These are phyloP conservation scores for Solanum ahanhuiri DNA, from an alignment of 257 asterid genomes.

Conservation along the genomic window DNA sequence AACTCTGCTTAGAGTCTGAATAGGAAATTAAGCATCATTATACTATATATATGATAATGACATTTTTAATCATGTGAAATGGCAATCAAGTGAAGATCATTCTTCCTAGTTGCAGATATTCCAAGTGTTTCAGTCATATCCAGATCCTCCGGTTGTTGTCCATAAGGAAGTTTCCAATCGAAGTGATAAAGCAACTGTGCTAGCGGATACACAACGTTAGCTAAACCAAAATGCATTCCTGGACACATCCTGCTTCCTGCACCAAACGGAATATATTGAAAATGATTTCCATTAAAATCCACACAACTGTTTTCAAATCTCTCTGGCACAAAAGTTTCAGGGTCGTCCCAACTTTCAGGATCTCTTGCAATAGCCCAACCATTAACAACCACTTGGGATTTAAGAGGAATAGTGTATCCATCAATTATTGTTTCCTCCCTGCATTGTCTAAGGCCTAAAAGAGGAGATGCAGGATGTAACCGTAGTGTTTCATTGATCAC, in stretches of 20 bases:
- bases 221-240: neutral
- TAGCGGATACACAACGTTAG: neutral
- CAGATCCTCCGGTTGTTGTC: neutral
- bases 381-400: neutral
- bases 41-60: too few relatives aligned
- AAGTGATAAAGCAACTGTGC: constrained; percentile 7
- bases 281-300: constrained; percentile 1
- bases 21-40: too few relatives aligned
- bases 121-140: neutral
- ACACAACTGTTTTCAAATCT: constrained; percentile 4
- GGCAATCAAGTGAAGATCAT: constrained; percentile 1
- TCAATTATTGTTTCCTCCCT: neutral
- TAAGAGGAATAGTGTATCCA: neutral
- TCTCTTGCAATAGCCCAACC: constrained; percentile 14
- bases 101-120: neutral
- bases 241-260: constrained; percentile 12
- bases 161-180: constrained; percentile 6
- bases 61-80: neutral
- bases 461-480: constrained; percentile 4
- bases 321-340: constrained; percentile 2
- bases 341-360: neutral
- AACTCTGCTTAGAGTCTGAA: too few relatives aligned
- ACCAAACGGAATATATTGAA: constrained; percentile 10
- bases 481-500: constrained; percentile 11
- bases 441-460: constrained; percentile 4